A percentile compares a stretch with the other conserved stretches of the same genome.
These are phyloP conservation scores for Fraxinus quadrangulata DNA, from an alignment of 257 asterid species.

Conservation along the genomic window DNA sequence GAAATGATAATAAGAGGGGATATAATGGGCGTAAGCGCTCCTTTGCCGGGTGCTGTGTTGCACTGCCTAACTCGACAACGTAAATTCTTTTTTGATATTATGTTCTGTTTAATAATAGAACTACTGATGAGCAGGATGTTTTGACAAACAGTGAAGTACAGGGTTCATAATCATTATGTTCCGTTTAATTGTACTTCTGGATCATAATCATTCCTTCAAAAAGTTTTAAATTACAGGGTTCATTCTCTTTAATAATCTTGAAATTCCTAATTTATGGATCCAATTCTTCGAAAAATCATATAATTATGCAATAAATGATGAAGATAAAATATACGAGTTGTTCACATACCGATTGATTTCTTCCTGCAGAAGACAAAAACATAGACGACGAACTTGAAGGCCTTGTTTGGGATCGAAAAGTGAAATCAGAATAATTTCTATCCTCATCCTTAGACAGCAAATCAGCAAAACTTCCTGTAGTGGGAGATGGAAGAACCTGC, in stretches of 20 bases:
- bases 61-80: not conserved
- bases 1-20: not conserved
- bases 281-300: not conserved
- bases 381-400: constrained; percentile 41
- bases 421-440: constrained; percentile 44
- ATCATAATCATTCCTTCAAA: not conserved
- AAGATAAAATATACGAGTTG: no score
- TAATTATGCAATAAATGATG: not conserved
- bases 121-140: no score
- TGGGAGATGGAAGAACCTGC: constrained; percentile 6
- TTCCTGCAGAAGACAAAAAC: constrained; percentile 40
- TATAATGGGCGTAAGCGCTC: no score
- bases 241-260: not conserved
- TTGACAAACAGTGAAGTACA: no score
- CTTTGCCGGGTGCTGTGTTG: no score
- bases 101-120: not conserved
- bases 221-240: not conserved
- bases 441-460: constrained; percentile 43
- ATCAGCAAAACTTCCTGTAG: constrained; percentile 41
- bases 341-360: constrained; percentile 33
- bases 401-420: constrained; percentile 54
- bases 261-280: not conserved
- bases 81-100: no score
- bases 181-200: not conserved
- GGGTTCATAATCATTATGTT: no score